Conservation (phyloP, 208 protist genomes). For the Trypanosoma brucei region DNA sequence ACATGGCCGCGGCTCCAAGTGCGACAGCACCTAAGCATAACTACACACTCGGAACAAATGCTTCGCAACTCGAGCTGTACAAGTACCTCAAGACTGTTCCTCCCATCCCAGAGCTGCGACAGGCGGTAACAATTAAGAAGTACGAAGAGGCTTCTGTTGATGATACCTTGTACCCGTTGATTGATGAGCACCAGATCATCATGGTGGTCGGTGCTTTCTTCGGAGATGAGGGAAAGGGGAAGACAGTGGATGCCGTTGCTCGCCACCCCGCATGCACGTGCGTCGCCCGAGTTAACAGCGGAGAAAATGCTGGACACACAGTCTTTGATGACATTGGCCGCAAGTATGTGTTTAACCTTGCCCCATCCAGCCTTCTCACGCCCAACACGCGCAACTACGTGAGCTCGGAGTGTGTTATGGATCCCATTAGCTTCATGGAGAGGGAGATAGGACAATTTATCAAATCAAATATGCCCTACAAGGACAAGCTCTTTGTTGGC, state of each 20-base stretch:
- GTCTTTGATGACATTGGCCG: constrained; percentile 73
- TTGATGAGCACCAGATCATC: constrained; percentile 79
- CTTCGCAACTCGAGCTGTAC: constrained; percentile 50
- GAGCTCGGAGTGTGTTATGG: constrained; percentile 90
- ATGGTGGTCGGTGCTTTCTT: constrained; percentile 91
- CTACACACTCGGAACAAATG: constrained; percentile 49
- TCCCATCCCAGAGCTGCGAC: constrained; percentile 69
- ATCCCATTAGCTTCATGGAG: constrained; percentile 89
- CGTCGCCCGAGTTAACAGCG: constrained; percentile 88
- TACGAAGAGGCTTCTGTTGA: constrained; percentile 68
- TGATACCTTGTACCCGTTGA: constrained; percentile 71
- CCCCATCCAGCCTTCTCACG: constrained; percentile 76
- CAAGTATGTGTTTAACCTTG: constrained; percentile 91
- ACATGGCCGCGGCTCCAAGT: constrained; percentile 4
- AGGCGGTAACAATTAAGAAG: constrained; percentile 43
- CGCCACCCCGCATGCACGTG: constrained; percentile 72
- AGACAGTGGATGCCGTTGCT: constrained; percentile 88
- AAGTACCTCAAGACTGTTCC: constrained; percentile 43
- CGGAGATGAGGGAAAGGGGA: constrained; percentile 91
- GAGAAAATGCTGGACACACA: constrained; percentile 91
- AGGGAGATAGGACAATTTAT: constrained; percentile 83
- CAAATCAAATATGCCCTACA: constrained; percentile 72
- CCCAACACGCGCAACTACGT: constrained; percentile 79
- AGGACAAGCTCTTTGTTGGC: constrained; percentile 77
- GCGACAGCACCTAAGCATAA: constrained; percentile 5